Percentiles rank a stretch among this genome's conserved stretches.
Conservation (phyloP, 768 basidiomycete species). For the Lyophyllum atratum region DNA sequence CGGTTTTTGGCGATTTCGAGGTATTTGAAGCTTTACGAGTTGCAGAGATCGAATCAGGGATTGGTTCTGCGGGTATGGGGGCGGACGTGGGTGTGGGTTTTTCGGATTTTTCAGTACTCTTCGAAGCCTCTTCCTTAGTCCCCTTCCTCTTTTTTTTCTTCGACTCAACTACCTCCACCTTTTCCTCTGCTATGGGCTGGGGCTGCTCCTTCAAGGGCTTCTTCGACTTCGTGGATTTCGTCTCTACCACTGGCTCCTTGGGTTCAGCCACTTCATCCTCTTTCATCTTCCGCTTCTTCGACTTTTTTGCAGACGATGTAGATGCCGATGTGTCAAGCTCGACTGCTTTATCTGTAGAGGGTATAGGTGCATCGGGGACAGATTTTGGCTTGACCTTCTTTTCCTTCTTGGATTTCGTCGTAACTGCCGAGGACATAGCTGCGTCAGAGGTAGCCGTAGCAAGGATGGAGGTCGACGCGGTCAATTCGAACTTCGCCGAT, state of each 20-base stretch:
- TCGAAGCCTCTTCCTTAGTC: not conserved
- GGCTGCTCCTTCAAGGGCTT: slow-evolving; percentile 12
- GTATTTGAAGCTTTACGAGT: slow-evolving; percentile 6
- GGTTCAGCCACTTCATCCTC: slow-evolving; percentile 11
- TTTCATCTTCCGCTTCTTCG: slow-evolving; percentile 30
- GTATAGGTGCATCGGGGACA: slow-evolving; percentile 6
- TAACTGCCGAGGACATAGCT: slow-evolving; percentile 19
- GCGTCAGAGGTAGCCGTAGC: not conserved
- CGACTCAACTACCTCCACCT: slow-evolving; percentile 6
- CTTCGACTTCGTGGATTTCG: slow-evolving; percentile 5
- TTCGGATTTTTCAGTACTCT: not conserved
- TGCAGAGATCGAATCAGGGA: slow-evolving; percentile 8
- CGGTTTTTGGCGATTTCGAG: slow-evolving; percentile 2
- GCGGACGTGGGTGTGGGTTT: slow-evolving; percentile 1
- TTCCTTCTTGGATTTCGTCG: slow-evolving; percentile 19
- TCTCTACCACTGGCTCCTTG: not conserved
- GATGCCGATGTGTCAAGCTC: not conserved
- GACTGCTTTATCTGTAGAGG: slow-evolving; percentile 10
- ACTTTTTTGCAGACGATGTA: slow-evolving; percentile 1
- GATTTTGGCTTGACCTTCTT: slow-evolving; percentile 27
- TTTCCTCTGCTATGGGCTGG: slow-evolving; percentile 1
- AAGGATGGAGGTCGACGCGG: slow-evolving; percentile 7
- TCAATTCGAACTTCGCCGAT: not conserved
- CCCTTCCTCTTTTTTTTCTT: slow-evolving; percentile 15
- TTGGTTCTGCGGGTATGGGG: not conserved